Conservation (phyloP, 1,284 basidiomycete genomes). For the Limonomyces culmigenus region DNA sequence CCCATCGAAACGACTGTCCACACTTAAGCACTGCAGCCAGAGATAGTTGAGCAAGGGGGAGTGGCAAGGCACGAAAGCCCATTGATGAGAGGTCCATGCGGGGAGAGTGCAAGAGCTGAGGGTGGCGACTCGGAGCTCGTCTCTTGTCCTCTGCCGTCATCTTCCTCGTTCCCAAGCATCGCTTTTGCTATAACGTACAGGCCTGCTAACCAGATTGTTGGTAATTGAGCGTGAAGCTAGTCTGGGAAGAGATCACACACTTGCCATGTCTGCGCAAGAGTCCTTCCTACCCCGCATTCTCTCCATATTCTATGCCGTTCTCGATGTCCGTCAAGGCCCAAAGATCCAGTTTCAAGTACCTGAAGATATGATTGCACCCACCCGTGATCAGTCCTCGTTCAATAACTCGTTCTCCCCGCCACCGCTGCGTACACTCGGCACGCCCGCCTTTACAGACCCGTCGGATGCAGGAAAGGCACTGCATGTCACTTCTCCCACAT, state of each 20-base stretch:
- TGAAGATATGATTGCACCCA: slow-evolving; percentile 55
- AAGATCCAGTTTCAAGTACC: slow-evolving; percentile 84
- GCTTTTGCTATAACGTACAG: too few relatives aligned
- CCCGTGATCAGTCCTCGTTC: slow-evolving; percentile 4
- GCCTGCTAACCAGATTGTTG: too few relatives aligned
- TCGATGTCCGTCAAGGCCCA: slow-evolving; percentile 69
- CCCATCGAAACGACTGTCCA: slow-evolving; percentile 74
- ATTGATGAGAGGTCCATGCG: slow-evolving; percentile 9
- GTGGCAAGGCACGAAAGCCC: slow-evolving; percentile 41
- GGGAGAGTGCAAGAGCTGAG: too few relatives aligned
- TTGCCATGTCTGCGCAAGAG: slow-evolving; percentile 35
- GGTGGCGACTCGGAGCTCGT: too few relatives aligned
- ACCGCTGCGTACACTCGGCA: slow-evolving; percentile 10
- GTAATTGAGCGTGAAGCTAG: too few relatives aligned
- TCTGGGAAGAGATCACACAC: too few relatives aligned
- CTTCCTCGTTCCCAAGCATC: too few relatives aligned
- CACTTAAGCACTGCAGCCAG: slow-evolving; percentile 59
- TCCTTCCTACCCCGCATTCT: slow-evolving; percentile 69
- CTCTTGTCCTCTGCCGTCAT: too few relatives aligned
- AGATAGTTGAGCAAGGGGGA: slow-evolving; percentile 49
- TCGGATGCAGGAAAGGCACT: too few relatives aligned
- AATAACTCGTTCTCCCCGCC: slow-evolving; percentile 1
- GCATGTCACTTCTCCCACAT: slow-evolving; percentile 16
- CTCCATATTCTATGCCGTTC: slow-evolving; percentile 79
- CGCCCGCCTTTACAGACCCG: slow-evolving; percentile 29